These are phyloP conservation scores for Daldinia childiae DNA, from an alignment of 495 filamentous ascomycete species.

Conservation along the genomic window DNA sequence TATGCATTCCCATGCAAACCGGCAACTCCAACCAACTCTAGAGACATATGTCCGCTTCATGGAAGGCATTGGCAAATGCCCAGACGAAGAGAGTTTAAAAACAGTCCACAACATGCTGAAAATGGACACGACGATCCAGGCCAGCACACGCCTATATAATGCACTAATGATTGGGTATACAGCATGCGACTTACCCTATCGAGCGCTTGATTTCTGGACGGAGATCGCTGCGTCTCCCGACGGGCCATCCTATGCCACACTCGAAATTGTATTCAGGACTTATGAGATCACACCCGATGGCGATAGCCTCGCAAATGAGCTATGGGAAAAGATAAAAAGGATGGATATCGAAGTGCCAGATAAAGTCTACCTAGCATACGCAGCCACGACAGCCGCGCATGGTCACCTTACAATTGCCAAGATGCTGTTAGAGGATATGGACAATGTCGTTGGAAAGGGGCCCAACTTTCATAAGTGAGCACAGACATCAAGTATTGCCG, in stretches of 20 bases:
- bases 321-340: conserved; percentile 76
- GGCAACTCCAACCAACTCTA: conserved; percentile 66
- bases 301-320: conserved; percentile 69
- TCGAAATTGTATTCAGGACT: conserved; percentile 79
- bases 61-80: conserved; percentile 73
- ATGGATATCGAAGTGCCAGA: conserved; percentile 81
- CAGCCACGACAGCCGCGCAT: conserved; percentile 76
- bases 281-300: conserved; percentile 74
- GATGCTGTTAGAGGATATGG: conserved; percentile 69
- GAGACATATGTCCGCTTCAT: conserved; percentile 82
- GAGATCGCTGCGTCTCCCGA: conserved; percentile 79
- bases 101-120: conserved; percentile 91
- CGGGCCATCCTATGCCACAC: conserved; percentile 80
- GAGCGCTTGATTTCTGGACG: conserved; percentile 80
- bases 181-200: conserved; percentile 67
- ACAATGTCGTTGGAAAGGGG: conserved; percentile 68
- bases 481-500: not conserved
- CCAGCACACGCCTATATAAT: conserved; percentile 79
- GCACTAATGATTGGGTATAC: conserved; percentile 87
- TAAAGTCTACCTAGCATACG: conserved; percentile 75
- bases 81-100: conserved; percentile 71
- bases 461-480: conserved; percentile 77
- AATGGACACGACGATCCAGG: conserved; percentile 80
- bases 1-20: conserved; percentile 75
- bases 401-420: conserved; percentile 71